Base-by-base conservation (phyloP, 345 rosid species). In the Ricinus communis region DNA sequence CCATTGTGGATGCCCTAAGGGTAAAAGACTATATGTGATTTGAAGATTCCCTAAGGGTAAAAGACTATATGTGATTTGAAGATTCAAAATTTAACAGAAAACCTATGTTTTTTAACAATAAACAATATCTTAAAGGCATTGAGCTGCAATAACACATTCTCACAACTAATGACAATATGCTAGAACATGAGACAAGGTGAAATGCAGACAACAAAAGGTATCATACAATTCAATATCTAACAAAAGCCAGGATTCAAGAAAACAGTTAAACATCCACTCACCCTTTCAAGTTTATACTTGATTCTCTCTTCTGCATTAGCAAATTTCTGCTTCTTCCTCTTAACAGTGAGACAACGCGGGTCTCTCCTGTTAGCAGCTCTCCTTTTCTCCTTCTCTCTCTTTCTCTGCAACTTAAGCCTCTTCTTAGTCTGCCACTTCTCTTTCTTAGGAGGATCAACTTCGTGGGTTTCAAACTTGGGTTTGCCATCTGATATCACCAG, bases 401-500 rank as follows among this genome's bases (percentile, higher is more conserved):
- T 95, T 64, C 87, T 84, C 73, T 84, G 83, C 82, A 93, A 61
- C 73, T 89, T 89, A 50, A 95, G 74, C 65, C 91, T 83, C 76
- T 92, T 95, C 70, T 90, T 95, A 25, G 82, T 88, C 77, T 72
- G 72, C 93, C 94, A 90, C 59, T 92, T 95, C 72, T 88, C 84
- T 81, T 89, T 95, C 84, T 85, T 89, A 0, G 98, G 97, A 86
- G 99, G 93, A 62, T 88, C 88, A 8, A 81, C 66, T 69, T 89
- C 87, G 38, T 79, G 85, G 2, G 81, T 88, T 78, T 89, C 94
- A 60, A 95, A 90, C 82, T 90, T 89, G n/a, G 94, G 90, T 80
- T 95, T 90, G 71, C 99, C 99, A 59, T 90, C 69, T 15, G 94
- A 88, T 73, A 93, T 86, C 78, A 95, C 98, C 54, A 95, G 70